Conservation (phyloP, 164 flowering plant species). For the Macadamia integrifolia region DNA sequence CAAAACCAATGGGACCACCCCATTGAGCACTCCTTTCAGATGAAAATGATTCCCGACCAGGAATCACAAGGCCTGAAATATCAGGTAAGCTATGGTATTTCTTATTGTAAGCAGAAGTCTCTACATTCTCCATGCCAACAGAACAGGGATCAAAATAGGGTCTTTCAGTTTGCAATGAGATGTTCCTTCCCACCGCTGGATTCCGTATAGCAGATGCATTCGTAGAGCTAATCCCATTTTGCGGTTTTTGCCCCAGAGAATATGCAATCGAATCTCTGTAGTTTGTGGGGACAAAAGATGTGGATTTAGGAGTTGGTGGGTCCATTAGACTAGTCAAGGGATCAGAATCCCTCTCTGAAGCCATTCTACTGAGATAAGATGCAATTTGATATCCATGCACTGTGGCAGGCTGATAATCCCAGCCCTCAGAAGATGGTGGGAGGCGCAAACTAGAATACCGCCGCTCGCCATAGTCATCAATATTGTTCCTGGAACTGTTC, state of each 20-base stretch:
- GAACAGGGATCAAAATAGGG: conserved; percentile 33
- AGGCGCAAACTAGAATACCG: conserved; percentile 75
- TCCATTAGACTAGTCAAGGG: conserved; percentile 35
- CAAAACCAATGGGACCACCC: conserved; percentile 44
- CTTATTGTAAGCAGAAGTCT: conserved; percentile 35
- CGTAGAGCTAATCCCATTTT: conserved; percentile 38
- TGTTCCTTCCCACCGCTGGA: conserved; percentile 42
- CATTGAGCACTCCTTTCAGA: conserved; percentile 40
- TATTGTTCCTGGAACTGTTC: conserved; percentile 35
- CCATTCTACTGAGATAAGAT: conserved; percentile 45
- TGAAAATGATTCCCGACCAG: conserved; percentile 29
- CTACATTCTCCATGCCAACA: conserved; percentile 30
- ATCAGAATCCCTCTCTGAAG: conserved; percentile 41
- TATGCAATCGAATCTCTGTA: conserved; percentile 41
- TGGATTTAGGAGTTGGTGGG: conserved; percentile 29
- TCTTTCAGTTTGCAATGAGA: conserved; percentile 43
- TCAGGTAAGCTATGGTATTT: conserved; percentile 91
- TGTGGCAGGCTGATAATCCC: conserved; percentile 84
- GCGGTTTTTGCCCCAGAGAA: conserved; percentile 40
- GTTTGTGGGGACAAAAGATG: conserved; percentile 36
- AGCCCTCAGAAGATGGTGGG: conserved; percentile 50
- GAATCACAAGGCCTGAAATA: conserved; percentile 64
- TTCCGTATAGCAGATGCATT: conserved; percentile 47
- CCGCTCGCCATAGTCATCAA: conserved; percentile 48
- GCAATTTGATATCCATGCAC: conserved; percentile 83